Base-by-base conservation (phyloP, 1,139 yeast genomes). In the Saccharomyces hybrid region DNA sequence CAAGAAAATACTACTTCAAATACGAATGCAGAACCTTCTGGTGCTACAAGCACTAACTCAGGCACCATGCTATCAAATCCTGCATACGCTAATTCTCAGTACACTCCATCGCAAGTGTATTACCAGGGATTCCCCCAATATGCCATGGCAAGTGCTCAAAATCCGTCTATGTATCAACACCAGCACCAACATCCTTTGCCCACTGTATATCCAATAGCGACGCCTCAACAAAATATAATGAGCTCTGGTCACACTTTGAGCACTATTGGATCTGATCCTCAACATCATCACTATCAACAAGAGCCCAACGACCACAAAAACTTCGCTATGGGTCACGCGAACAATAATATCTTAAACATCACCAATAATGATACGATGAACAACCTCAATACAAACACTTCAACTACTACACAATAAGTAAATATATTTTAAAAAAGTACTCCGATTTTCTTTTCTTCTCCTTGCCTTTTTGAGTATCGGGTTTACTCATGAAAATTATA, bases 181-280 rank as follows among this genome's bases (percentile, higher is more conserved):
- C 61, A 59, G 46, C 57, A 55, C 34, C 50, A 47, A 16, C 34
- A 32, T 11, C 14, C 25, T 26, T 26, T 42, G 11, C 57, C 52
- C 48, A 32, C 44, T 20, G 44, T 38, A 11, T 49, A 51, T 3
- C 49, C 42, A 23, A 34, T 51, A 27, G 46, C 50, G 20, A 46
- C 44, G 44, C 16, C 44, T 16, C 44, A 38, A 38, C 26, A 38
- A 20, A 38, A 38, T 9, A 38, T 38, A 38, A 38, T 38, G 20
- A 38, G 20, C 26, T 20, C 44, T 14, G 20, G 44, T 13, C 44
- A 38, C 44, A 25, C 25, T 38, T 38, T 20, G 23, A 38, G 20
- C 7, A 38, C 44, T 5, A 38, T 38, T 38, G 44, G 44, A 11
- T 38, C 44, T 9, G 44, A 38, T 9, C 44, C 44, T 38, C 44